These are phyloP conservation scores for Delphinella strobiligena DNA, from an alignment of 2,329 filamentous ascomycete species.

Conservation along the genomic window DNA sequence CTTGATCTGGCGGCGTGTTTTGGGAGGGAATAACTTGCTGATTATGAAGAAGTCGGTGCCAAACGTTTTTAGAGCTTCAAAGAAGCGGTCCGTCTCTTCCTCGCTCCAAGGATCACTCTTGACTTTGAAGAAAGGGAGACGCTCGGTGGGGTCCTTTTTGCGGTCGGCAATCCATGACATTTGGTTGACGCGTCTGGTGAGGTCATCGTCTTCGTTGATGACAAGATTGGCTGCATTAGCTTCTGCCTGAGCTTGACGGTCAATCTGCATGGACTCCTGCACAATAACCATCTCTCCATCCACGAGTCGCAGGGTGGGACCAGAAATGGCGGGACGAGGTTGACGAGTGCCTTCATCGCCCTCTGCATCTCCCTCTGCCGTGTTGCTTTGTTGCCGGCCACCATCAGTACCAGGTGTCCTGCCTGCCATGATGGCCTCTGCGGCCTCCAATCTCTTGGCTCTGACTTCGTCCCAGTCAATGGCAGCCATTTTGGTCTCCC, in stretches of 20 bases:
- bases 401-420: constrained; percentile 3
- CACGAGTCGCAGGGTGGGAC: constrained; percentile 50
- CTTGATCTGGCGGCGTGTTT: constrained; percentile 63
- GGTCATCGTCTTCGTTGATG: constrained; percentile 61
- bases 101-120: constrained; percentile 57
- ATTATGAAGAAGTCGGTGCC: constrained; percentile 79
- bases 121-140: constrained; percentile 26
- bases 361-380: constrained; percentile 21
- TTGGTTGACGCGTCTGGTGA: constrained; percentile 59
- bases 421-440: constrained; percentile 17
- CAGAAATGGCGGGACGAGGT: constrained; percentile 13
- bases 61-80: constrained; percentile 61
- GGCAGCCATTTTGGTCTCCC: constrained; percentile 59
- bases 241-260: constrained; percentile 50
- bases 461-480: constrained; percentile 46
- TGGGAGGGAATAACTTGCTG: constrained; percentile 59
- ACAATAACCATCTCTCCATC: constrained; percentile 64
- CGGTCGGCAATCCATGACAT: constrained; percentile 56
- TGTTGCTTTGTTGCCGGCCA: constrained; percentile 15
- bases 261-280: constrained; percentile 53
- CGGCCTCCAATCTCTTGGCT: constrained; percentile 25
- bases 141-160: constrained; percentile 34
- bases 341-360: constrained; percentile 11
- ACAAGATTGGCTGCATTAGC: constrained; percentile 35
- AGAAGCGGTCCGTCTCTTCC: constrained; percentile 64